Base-by-base conservation (phyloP, 345 rosid genomes). In the Linum usitatissimum region DNA sequence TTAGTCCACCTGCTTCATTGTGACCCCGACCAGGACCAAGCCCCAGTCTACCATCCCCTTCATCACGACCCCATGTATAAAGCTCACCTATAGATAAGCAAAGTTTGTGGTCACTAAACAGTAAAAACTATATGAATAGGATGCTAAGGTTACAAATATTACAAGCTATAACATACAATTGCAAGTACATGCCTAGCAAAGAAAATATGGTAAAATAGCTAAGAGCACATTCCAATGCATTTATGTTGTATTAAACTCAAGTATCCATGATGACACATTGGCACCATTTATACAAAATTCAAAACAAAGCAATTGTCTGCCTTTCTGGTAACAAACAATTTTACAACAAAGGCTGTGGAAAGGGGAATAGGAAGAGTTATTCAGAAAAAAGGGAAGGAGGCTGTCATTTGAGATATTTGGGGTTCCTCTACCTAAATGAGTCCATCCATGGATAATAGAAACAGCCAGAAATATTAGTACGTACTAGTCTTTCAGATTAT, bases 21-120 rank as follows among this genome's bases (percentile, higher is more conserved):
- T 96, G 99, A 56, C 99, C 97, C 28, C 84, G 75, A 6, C 82
- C 84, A 72, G 97, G 90, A 55, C 99, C 99, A 18, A 90, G 91
- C 57, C 99, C 99, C 64, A 92, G 75, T 69, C 99, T 83, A 23
- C 99, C 97, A 49, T 90, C 99, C 30, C 94, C 99, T 78, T 92
- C 96, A 57, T 92, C 97, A 75, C 96, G 79, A 68, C 95, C 97
- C 97, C 96, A 87, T 64, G 84, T 92, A 71, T 79, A 89, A 49
- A 92, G 63, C 61, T 87, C 96, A 14, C 97, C 97, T 87, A 64
- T 54, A 69, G 64, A 48, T 64, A 59, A 60, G 9, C 48, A 18
- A n/a, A 19, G 12, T 30, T 60, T 10, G 9, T 31, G 6, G 21
- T 15, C 14, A 17, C 20, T 38, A 17, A 17, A n/a, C 63, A 12